Evolutionary conservation across 108 stramenopile genomes (phyloP).

Genomic region (Skeletonema grethae): DNA sequence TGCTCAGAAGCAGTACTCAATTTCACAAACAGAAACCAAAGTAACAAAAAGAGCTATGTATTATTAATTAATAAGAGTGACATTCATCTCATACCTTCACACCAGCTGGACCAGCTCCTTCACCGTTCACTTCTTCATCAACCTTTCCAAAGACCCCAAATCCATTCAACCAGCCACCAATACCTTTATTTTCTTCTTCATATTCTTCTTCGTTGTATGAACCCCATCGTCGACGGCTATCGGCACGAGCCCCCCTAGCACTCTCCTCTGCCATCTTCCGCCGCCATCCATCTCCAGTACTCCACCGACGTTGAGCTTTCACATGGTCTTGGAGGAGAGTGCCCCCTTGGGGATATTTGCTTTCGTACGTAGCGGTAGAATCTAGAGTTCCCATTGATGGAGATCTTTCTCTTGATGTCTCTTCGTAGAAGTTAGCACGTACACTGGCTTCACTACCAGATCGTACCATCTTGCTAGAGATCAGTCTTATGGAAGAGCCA

Average conservation of each 20-base stretch:
- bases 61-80: too few relatives aligned
- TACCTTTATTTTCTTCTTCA: neutral
- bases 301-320: neutral
- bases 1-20: too few relatives aligned
- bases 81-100: neutral
- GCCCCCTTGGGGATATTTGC: neutral
- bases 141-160: neutral
- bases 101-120: neutral
- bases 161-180: neutral
- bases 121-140: neutral
- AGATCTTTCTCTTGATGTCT: neutral
- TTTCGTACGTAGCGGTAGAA: neutral
- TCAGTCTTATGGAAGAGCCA: neutral
- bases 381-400: neutral
- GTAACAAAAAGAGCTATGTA: too few relatives aligned
- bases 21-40: neutral
- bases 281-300: neutral
- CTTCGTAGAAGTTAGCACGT: neutral
- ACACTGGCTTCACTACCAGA: neutral
- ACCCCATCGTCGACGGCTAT: too few relatives aligned
- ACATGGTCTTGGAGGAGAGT: neutral
- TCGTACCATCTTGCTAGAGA: neutral
- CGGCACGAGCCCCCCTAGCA: too few relatives aligned
- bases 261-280: neutral
- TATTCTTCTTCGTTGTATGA: too few relatives aligned